These are phyloP conservation scores for Neurospora discreta DNA, from an alignment of 495 filamentous ascomycete species.

Conservation along the genomic window DNA sequence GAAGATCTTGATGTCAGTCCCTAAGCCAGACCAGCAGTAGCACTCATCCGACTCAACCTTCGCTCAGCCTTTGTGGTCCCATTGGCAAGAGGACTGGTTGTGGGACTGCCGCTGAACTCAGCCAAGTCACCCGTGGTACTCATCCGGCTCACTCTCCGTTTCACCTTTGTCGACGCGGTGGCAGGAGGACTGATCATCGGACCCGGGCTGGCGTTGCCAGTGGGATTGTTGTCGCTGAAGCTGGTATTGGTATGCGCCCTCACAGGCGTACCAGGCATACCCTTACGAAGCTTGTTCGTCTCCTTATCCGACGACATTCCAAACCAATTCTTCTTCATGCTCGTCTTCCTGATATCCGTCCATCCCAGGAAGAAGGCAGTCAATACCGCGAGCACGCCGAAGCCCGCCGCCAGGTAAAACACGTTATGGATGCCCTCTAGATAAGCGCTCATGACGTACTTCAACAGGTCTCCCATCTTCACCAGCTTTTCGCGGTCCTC, in stretches of 20 bases:
- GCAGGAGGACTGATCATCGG: background rate
- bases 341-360: slow-evolving; percentile 12
- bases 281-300: background rate
- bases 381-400: slow-evolving; percentile 5
- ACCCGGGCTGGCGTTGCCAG: background rate
- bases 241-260: background rate
- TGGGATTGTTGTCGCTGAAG: background rate
- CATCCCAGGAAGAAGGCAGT: slow-evolving; percentile 14
- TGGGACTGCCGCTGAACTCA: background rate
- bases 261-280: background rate
- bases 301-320: background rate
- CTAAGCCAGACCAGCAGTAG: background rate
- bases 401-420: slow-evolving; percentile 7
- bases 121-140: background rate
- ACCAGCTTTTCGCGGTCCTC: background rate
- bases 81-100: background rate
- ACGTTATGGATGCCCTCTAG: background rate
- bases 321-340: background rate
- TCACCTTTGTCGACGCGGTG: background rate
- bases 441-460: background rate
- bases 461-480: background rate
- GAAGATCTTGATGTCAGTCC: no score
- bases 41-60: background rate
- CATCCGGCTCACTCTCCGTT: background rate
- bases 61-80: background rate